A percentile compares a stretch with the other conserved stretches of the same genome.
Conservation (phyloP, 768 basidiomycete genomes). For the Macrolepiota dolichaula region DNA sequence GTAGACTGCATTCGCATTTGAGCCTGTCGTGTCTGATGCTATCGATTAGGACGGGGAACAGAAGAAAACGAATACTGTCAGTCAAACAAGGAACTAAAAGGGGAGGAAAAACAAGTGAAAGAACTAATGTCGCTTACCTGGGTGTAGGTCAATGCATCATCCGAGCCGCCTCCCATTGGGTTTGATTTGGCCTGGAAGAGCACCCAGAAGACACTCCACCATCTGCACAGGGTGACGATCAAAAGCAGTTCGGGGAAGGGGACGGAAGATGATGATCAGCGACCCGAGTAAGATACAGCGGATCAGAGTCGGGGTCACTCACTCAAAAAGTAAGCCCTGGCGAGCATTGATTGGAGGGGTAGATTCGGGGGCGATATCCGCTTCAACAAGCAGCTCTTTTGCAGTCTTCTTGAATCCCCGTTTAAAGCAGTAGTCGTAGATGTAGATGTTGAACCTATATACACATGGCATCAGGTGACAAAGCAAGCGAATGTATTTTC, state of each 20-base stretch:
- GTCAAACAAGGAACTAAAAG: conserved; percentile 7
- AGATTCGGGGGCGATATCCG: conserved; percentile 59
- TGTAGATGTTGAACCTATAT: conserved; percentile 85
- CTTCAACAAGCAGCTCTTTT: conserved; percentile 60
- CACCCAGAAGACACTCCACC: conserved; percentile 92
- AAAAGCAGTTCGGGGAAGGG: conserved; percentile 2
- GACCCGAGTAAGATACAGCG: conserved; percentile 12
- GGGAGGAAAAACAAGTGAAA: conserved; percentile 11
- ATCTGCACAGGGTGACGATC: conserved; percentile 38
- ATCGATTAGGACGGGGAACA: conserved; percentile 19
- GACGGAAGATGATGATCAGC: conserved; percentile 3
- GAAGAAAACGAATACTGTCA: neutral
- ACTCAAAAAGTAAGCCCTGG: conserved; percentile 85
- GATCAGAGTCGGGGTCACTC: conserved; percentile 25
- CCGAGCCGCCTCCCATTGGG: conserved; percentile 43
- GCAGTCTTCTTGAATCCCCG: conserved; percentile 77
- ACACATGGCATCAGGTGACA: conserved; percentile 3
- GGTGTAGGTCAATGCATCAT: conserved; percentile 70
- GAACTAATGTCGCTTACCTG: conserved; percentile 45
- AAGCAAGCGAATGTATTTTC: neutral
- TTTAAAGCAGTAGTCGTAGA: conserved; percentile 81
- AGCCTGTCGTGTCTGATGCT: conserved; percentile 23
- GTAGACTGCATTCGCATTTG: conserved; percentile 21
- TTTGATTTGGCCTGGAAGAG: conserved; percentile 79
- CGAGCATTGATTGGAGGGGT: conserved; percentile 78